phyloP scores from a whole-genome alignment of 106 monocot species.

The Dioscorea zingiberensis region DNA sequence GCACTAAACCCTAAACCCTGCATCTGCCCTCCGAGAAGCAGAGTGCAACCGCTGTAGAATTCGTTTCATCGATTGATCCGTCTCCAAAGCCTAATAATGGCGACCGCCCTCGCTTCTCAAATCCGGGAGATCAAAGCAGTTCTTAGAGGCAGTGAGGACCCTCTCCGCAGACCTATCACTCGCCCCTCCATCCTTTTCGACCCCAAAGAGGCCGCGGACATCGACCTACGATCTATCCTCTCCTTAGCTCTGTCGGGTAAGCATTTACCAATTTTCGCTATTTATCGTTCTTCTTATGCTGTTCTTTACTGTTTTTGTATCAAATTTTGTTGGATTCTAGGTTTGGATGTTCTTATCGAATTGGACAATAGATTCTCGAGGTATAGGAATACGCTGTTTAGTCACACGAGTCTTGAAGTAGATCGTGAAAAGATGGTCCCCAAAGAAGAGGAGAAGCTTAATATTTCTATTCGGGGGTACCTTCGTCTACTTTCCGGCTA shows the following conservation, averaged over 20 bases:
- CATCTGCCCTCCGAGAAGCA: too few relatives aligned
- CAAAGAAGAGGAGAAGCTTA: slow-evolving; percentile 67
- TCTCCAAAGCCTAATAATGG: background rate
- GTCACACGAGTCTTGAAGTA: slow-evolving; percentile 53
- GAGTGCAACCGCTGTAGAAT: too few relatives aligned
- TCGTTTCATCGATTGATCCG: background rate
- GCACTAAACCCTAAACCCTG: too few relatives aligned
- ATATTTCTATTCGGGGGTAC: slow-evolving; percentile 59
- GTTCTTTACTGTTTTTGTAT: background rate
- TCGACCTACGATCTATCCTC: slow-evolving; percentile 65
- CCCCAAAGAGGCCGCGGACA: slow-evolving; percentile 83
- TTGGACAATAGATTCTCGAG: slow-evolving; percentile 43
- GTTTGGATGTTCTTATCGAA: slow-evolving; percentile 57
- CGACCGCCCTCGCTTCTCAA: slow-evolving; percentile 53
- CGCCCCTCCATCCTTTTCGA: slow-evolving; percentile 81
- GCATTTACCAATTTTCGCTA: background rate
- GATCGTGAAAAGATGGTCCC: slow-evolving; percentile 67
- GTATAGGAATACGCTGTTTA: slow-evolving; percentile 70
- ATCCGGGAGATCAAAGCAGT: slow-evolving; percentile 64
- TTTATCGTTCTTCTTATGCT: slow-evolving; percentile 1
- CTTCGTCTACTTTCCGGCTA: slow-evolving; percentile 67
- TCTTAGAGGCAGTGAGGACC: slow-evolving; percentile 28
- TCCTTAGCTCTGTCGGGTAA: slow-evolving; percentile 78
- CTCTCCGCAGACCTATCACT: slow-evolving; percentile 38
- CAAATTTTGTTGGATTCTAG: slow-evolving; percentile 19